phyloP scores from a whole-genome alignment of 2,329 filamentous ascomycete genomes.

The Monilinia aucupariae region DNA sequence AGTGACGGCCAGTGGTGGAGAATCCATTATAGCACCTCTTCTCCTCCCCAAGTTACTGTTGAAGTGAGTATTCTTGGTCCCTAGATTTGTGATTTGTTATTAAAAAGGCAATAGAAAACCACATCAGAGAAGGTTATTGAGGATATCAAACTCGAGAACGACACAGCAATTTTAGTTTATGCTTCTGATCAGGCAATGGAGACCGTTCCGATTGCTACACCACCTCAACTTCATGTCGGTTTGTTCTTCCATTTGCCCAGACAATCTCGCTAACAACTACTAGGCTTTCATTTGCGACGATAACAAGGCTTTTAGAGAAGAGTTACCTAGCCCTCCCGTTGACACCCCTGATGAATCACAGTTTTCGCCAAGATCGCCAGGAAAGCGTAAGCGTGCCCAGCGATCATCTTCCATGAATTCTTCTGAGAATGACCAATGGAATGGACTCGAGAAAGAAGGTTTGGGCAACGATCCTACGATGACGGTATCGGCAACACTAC shows the following conservation, averaged over 20 bases:
- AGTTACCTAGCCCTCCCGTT: conserved; percentile 36
- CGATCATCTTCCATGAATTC: conserved; percentile 16
- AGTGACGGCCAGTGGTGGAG: conserved; percentile 52
- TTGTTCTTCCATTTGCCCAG: neutral
- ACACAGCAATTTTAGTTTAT: conserved; percentile 47
- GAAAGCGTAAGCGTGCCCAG: conserved; percentile 31
- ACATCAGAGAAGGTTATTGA: conserved; percentile 42
- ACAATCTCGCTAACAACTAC: conserved; percentile 19
- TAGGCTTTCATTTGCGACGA: conserved; percentile 48
- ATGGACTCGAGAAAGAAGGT: neutral
- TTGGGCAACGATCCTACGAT: neutral
- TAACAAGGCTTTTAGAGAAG: conserved; percentile 48
- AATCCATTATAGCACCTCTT: conserved; percentile 41
- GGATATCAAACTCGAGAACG: conserved; percentile 45
- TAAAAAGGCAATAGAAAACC: conserved; percentile 40
- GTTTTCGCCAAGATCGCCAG: conserved; percentile 20
- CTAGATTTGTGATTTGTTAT: neutral
- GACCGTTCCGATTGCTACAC: conserved; percentile 32
- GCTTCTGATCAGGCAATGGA: conserved; percentile 47
- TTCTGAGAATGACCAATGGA: conserved; percentile 7
- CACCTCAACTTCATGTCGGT: conserved; percentile 38
- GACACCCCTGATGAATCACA: conserved; percentile 16
- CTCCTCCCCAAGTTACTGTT: conserved; percentile 41
- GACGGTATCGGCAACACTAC: neutral
- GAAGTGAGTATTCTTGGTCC: conserved; percentile 41